A percentile compares a stretch with the other conserved stretches of the same genome.
These are phyloP conservation scores for Aspergillus jensenii DNA, from an alignment of 2,329 filamentous ascomycete genomes.

Conservation along the genomic window DNA sequence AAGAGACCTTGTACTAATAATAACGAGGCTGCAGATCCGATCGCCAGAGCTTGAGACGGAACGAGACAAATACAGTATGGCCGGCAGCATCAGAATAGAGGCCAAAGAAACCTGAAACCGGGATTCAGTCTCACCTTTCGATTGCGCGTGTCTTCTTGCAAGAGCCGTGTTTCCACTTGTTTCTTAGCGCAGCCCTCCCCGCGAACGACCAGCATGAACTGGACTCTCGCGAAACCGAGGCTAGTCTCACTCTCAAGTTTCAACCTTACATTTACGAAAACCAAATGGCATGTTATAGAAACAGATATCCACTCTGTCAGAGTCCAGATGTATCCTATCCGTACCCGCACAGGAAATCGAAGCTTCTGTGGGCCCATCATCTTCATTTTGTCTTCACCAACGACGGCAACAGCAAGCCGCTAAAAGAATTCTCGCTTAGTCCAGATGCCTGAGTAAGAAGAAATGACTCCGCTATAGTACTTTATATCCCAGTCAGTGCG, in stretches of 20 bases:
- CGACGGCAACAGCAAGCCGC: not conserved
- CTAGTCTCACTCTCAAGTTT: not conserved
- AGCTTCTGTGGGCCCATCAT: not conserved
- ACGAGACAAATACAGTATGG: slow-evolving; percentile 1
- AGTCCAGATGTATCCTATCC: not conserved
- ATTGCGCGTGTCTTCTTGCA: slow-evolving; percentile 1
- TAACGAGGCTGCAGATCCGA: slow-evolving; percentile 18
- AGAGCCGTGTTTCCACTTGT: slow-evolving; percentile 15
- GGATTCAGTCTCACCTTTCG: not conserved
- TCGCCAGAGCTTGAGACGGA: slow-evolving; percentile 13
- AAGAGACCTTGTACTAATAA: not conserved
- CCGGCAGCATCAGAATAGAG: not conserved
- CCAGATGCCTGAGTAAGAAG: not conserved
- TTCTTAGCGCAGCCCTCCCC: slow-evolving; percentile 14
- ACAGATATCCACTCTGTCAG: not conserved
- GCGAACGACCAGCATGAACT: slow-evolving; percentile 14
- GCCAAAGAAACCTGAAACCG: not conserved
- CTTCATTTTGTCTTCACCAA: not conserved
- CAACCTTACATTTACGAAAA: not conserved
- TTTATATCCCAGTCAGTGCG: slow-evolving; percentile 2
- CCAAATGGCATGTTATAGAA: not conserved
- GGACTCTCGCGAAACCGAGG: not conserved
- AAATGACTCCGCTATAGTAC: not conserved
- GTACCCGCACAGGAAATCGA: not conserved
- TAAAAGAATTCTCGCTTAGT: not conserved